These are phyloP conservation scores for Didymella keratinophila DNA, from an alignment of 2,329 filamentous ascomycete genomes.

Conservation along the genomic window DNA sequence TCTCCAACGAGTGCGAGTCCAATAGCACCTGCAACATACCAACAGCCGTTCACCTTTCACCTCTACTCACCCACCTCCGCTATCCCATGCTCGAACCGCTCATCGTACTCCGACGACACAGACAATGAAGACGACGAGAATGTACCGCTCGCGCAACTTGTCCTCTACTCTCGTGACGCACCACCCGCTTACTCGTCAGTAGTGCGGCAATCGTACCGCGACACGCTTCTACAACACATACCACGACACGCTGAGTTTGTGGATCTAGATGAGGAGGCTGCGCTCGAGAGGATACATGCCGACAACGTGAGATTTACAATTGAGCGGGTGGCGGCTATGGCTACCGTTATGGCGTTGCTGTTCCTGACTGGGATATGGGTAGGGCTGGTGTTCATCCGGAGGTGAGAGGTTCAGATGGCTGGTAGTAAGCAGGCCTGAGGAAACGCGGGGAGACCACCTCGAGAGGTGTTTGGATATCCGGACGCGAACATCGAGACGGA, in stretches of 20 bases:
- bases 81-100: background rate
- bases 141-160: constrained; percentile 34
- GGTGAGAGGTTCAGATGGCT: background rate
- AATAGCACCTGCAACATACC: background rate
- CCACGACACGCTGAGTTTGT: constrained; percentile 12
- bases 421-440: background rate
- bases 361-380: constrained; percentile 25
- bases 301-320: constrained; percentile 35
- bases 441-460: background rate
- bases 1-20: background rate
- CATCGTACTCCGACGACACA: constrained; percentile 1
- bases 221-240: constrained; percentile 33
- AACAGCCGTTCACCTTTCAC: constrained; percentile 1
- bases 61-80: background rate
- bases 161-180: constrained; percentile 31
- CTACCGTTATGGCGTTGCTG: constrained; percentile 28
- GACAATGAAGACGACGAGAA: constrained; percentile 25
- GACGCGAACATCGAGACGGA: background rate
- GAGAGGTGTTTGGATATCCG: background rate
- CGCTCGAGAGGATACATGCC: constrained; percentile 13
- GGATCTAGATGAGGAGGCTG: constrained; percentile 29
- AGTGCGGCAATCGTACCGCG: constrained; percentile 33
- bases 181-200: constrained; percentile 33
- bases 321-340: constrained; percentile 29
- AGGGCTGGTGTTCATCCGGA: constrained; percentile 13